Base-by-base conservation (phyloP, 345 rosid species). In the Arabis alpina region DNA sequence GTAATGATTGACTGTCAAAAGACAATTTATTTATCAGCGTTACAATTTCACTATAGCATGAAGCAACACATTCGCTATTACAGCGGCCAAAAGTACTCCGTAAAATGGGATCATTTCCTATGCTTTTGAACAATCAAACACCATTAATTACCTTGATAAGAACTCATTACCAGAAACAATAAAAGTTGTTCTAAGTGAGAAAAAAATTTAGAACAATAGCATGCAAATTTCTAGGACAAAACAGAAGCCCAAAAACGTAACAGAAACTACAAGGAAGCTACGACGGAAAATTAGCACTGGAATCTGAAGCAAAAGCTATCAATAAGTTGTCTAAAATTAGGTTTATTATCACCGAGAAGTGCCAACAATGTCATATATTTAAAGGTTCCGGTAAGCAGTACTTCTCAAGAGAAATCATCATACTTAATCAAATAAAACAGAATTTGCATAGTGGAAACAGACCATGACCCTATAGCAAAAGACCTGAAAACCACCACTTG, bases 1-100 rank as follows among this genome's bases (percentile, higher is more conserved):
- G 74, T 83, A 94, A 82, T 27, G 98, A 89, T 59, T 92, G 98
- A 79, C 99, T 92, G 96, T 63, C 14, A 52, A 40, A 3, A 56
- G 4, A 45, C 5, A 28, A 28, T 28, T 28, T 28, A 27, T 28
- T 28, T 28, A 28, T 39, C 51, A 39, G 49, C 11, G 54, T 66
- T 73, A 14, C 16, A 42, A 58, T 30, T 1, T 65, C 44, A 57
- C 30, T 50, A 50, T 13, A 57, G 28, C 23, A 34, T 13, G 37
- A 41, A 40, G 37, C 37, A 65, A 56, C 27, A 8, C 54, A 73
- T 65, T 57, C 52, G 2, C 44, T 64, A 34, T 16, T 12, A 27
- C 24, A 63, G 50, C 64, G 54, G 54, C 32, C 42, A 64, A 40
- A 25, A 25, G 30, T 47, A n/a, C 41, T 34, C 54, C 15, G 4